Evolutionary conservation across 2,329 filamentous ascomycete genomes (phyloP).

Genomic region (Colletotrichum sp.): DNA sequence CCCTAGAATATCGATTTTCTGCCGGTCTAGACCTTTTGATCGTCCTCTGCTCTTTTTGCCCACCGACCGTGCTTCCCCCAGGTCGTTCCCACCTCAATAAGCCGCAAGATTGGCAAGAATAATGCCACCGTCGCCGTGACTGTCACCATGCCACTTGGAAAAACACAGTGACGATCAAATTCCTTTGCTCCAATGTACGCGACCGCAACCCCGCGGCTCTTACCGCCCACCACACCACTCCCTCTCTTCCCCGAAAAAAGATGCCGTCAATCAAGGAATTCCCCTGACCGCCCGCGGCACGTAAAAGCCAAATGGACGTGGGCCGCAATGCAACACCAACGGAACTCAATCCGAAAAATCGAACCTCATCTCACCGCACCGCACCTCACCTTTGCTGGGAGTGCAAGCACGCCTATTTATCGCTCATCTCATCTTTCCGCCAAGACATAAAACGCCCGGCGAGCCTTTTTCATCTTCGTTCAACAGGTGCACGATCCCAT

Average conservation of each 20-base stretch:
- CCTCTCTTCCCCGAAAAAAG: background rate
- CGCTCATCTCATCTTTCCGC: background rate
- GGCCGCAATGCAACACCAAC: background rate
- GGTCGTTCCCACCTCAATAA: background rate
- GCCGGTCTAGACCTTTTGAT: background rate
- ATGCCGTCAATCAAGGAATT: background rate
- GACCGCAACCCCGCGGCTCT: background rate
- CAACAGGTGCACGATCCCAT: background rate
- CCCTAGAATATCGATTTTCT: background rate
- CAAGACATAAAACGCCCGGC: background rate
- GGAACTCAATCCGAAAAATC: conserved; percentile 5
- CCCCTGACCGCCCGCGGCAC: background rate
- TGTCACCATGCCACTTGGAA: background rate
- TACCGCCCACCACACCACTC: background rate
- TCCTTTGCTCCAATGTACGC: background rate
- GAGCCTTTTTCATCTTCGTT: background rate
- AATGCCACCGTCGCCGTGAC: background rate
- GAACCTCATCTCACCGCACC: background rate
- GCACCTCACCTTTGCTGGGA: fast-evolving
- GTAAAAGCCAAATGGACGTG: background rate
- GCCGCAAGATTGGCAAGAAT: background rate
- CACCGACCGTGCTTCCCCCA: background rate
- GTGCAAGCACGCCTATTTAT: background rate
- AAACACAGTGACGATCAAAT: background rate
- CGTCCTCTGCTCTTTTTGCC: background rate